Evolutionary conservation across 1,284 basidiomycete species (phyloP), one percentile per base, ranked within the genome.

Genomic region (Puccinia novopanici): DNA sequence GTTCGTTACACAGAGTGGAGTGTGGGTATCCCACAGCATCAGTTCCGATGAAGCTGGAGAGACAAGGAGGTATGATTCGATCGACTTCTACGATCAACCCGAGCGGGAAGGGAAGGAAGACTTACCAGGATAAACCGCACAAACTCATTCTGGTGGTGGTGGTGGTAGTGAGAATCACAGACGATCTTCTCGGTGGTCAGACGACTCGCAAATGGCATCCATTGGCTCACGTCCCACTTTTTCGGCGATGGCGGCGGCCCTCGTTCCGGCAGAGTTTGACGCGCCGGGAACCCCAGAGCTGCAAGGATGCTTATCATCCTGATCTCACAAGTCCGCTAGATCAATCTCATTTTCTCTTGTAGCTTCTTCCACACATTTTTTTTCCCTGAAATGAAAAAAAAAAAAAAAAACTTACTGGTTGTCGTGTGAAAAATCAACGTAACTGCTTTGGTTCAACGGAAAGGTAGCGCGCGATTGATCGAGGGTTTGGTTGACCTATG

Each of bases 371-470:
- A 22, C 12, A n/a, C 57, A 34, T 30, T 12, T n/a, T 10, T 6
- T 6, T n/a, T 27, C 17, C 52, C 52, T 34, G 57, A 34, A 59
- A 34, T 13, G 10, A 27, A n/a, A 37, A 37, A 17, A 27, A 45
- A 59, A 30, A 24, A 9, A 34, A 50, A n/a, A 34, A 27, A 52
- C 75, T 63, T 40, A 76, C 75, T 76, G 75, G 63, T 76, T 76
- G 40, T 76, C 75, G 30, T 76, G 75, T 67, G 75, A 76, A 40
- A 76, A 76, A 67, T 76, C 75, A 3, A 76, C 24, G 63, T 76
- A 76, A 27, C 59, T 37, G 10, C 34, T 67, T 12, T 27, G 61
- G 48, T 76, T 42, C 45, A 76, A 76, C 34, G 75, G 75, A 34
- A 76, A 76, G 48, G 59, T 67, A 37, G 30, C 48, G 34, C 17